Evolutionary conservation across 176 grass and related monocot genomes (phyloP).

Genomic region (sorghum (Sorghum bicolor)): Sorghum_bicolor_NCBIv3 NC_012870.2:8118501-8119000

Average conservation of each 20-base stretch:
- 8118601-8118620: slow-evolving; percentile 84
- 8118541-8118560: slow-evolving; percentile 50
- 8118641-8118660: slow-evolving; percentile 51
- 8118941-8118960: slow-evolving; percentile 87
- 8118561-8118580: slow-evolving; percentile 99
- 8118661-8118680: slow-evolving; percentile 77
- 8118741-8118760: too few relatives aligned
- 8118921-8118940: slow-evolving; percentile 91
- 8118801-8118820: neutral
- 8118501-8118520: slow-evolving; percentile 91
- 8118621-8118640: slow-evolving; percentile 69
- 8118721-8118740: slow-evolving; percentile 61
- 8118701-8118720: slow-evolving; percentile 84
- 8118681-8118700: slow-evolving; percentile 98
- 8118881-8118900: slow-evolving; percentile 47
- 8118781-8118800: too few relatives aligned
- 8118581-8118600: slow-evolving; percentile 98
- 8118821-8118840: neutral
- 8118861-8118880: slow-evolving; percentile 76
- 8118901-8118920: slow-evolving; percentile 77
- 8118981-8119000: slow-evolving; percentile 94
- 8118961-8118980: slow-evolving; percentile 78
- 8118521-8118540: slow-evolving; percentile 87
- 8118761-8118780: too few relatives aligned
- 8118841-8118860: slow-evolving; percentile 72